phyloP scores from a whole-genome alignment of 2,329 filamentous ascomycete genomes.

The Sclerotinia borealis region DNA sequence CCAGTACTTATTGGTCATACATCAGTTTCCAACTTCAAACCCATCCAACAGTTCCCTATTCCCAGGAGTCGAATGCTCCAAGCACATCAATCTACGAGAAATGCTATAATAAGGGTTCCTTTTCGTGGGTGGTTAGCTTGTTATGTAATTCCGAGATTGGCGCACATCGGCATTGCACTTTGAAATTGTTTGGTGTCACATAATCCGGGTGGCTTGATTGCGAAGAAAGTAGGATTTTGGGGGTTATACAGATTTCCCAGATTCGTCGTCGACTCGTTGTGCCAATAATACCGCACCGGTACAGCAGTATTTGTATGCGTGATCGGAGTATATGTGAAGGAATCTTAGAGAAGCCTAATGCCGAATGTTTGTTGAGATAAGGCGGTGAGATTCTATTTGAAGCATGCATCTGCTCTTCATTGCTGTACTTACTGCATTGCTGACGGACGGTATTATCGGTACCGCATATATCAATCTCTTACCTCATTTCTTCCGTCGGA shows the following conservation, averaged over 20 bases:
- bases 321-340: background rate
- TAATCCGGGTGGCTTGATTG: conserved; percentile 1
- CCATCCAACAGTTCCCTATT: background rate
- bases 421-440: background rate
- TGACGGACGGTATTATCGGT: too few species aligned
- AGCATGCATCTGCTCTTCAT: background rate
- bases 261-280: background rate
- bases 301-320: too few species aligned
- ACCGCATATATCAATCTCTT: conserved; percentile 1
- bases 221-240: conserved; percentile 1
- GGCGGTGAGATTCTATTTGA: background rate
- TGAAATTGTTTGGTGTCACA: background rate
- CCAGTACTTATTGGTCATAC: conserved; percentile 9
- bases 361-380: background rate
- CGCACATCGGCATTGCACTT: background rate
- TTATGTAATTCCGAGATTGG: conserved; percentile 10
- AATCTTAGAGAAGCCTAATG: background rate
- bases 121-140: background rate
- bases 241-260: background rate
- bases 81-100: background rate
- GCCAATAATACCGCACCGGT: too few species aligned
- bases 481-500: background rate
- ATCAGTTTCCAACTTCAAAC: background rate
- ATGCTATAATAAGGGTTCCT: background rate
- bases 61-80: background rate